These are phyloP conservation scores for Penicillium steckii DNA, from an alignment of 495 filamentous ascomycete genomes.

Conservation along the genomic window DNA sequence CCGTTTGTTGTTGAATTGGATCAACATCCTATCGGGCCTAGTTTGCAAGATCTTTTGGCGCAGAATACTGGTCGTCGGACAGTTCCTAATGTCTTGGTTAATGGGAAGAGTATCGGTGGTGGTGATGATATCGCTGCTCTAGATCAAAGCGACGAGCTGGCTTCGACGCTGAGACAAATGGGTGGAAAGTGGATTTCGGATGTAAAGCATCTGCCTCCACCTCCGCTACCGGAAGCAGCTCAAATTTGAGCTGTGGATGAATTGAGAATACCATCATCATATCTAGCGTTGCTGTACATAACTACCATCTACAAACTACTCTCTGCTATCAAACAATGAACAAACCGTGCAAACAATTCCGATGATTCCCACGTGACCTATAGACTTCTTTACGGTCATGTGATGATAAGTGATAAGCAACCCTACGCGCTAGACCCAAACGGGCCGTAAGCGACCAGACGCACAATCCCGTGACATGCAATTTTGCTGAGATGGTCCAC, in stretches of 20 bases:
- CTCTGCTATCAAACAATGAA: neutral
- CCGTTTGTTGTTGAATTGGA: constrained; percentile 93
- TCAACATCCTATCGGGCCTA: constrained; percentile 66
- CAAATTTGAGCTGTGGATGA: neutral
- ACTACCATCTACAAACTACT: neutral
- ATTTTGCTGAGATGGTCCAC: constrained; percentile 44
- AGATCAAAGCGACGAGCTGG: constrained; percentile 65
- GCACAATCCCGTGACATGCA: constrained; percentile 47
- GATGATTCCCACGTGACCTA: too few species aligned
- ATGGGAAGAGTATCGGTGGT: constrained; percentile 86
- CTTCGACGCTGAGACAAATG: constrained; percentile 68
- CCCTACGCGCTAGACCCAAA: constrained; percentile 46
- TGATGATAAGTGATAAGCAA: constrained; percentile 31
- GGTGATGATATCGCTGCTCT: constrained; percentile 80
- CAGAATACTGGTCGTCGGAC: constrained; percentile 77
- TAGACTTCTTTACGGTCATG: neutral
- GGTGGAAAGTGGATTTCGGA: constrained; percentile 69
- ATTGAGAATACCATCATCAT: neutral
- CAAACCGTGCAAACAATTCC: neutral
- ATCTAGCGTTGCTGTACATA: neutral
- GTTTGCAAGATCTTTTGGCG: constrained; percentile 66
- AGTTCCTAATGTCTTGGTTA: constrained; percentile 89
- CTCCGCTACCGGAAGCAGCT: neutral
- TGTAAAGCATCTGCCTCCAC: constrained; percentile 19
- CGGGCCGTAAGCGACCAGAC: constrained; percentile 41